Conservation (phyloP, 2,329 filamentous ascomycete species). For the Nectriaceae sp. region DNA sequence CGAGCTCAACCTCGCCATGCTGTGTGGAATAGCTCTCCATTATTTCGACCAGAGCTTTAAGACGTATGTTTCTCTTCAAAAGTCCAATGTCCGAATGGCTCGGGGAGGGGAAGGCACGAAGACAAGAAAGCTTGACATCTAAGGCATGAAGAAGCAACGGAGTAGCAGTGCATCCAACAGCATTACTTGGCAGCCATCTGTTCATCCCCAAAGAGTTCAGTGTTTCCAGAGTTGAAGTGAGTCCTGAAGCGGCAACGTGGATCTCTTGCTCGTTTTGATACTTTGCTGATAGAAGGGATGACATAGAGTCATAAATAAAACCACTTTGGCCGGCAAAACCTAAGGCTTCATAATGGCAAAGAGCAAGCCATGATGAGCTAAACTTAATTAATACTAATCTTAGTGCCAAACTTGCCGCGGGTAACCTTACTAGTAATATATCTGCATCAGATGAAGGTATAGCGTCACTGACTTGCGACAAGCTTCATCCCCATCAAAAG, state of each 20-base stretch:
- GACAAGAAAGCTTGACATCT: conserved; percentile 3
- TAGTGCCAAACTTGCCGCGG: not conserved
- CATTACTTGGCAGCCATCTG: conserved; percentile 7
- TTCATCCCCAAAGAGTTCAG: not conserved
- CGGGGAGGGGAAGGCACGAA: not conserved
- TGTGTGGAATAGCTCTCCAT: conserved; percentile 1
- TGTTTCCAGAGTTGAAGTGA: not conserved
- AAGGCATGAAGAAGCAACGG: not conserved
- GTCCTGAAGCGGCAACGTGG: not conserved
- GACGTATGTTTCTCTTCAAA: not conserved
- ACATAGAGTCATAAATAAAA: not conserved
- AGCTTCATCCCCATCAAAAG: too few species aligned
- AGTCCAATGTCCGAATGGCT: not conserved
- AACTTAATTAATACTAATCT: not conserved
- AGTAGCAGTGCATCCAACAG: conserved; percentile 5
- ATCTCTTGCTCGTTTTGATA: conserved; percentile 3
- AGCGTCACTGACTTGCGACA: conserved; percentile 1
- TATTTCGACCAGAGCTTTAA: conserved; percentile 1
- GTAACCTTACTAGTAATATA: conserved; percentile 1
- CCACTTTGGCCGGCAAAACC: not conserved
- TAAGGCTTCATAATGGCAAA: conserved; percentile 4
- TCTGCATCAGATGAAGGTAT: not conserved
- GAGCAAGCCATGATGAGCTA: conserved; percentile 2
- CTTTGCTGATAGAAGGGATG: not conserved
- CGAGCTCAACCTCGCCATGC: not conserved